phyloP scores from a whole-genome alignment of 345 rosid species.

The Bruguiera sexangula region DNA sequence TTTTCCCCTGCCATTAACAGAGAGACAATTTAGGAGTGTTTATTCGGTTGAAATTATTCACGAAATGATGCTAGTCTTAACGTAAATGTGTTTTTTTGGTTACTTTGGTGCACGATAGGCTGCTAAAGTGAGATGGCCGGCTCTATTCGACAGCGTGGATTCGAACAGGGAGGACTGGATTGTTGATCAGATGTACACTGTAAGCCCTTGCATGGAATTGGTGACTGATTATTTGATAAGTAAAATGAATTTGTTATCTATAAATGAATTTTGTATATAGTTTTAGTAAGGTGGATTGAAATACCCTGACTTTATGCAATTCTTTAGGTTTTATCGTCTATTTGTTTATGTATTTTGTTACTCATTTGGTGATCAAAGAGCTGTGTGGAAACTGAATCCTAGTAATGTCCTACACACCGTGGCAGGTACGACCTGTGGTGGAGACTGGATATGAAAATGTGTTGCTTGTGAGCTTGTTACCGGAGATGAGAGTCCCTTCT shows the following conservation, averaged over 20 bases:
- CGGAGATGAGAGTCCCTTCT: slow-evolving; percentile 67
- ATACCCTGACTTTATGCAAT: too few species aligned
- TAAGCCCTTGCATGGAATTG: slow-evolving; percentile 27
- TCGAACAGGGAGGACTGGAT: slow-evolving; percentile 69
- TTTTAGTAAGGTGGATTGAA: too few species aligned
- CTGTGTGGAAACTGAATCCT: not conserved
- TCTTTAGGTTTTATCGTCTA: too few species aligned
- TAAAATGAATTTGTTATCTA: too few species aligned
- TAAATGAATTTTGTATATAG: too few species aligned
- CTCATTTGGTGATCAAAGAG: too few species aligned
- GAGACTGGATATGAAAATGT: slow-evolving; percentile 91
- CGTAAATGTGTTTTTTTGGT: not conserved
- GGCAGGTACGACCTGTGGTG: slow-evolving; percentile 89
- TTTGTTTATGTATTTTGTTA: too few species aligned
- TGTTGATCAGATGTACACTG: slow-evolving; percentile 76
- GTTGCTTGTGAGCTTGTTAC: slow-evolving; percentile 68
- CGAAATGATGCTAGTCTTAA: not conserved
- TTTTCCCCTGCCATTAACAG: too few species aligned
- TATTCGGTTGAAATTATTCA: not conserved
- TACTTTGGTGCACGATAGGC: slow-evolving; percentile 41
- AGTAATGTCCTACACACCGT: slow-evolving; percentile 11
- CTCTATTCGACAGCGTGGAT: slow-evolving; percentile 55
- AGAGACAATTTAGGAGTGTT: not conserved
- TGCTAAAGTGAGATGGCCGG: slow-evolving; percentile 82
- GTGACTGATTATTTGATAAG: too few species aligned